These are phyloP conservation scores for Lizanozyma gosingica DNA, from an alignment of 1,139 yeast species.

Conservation along the genomic window DNA sequence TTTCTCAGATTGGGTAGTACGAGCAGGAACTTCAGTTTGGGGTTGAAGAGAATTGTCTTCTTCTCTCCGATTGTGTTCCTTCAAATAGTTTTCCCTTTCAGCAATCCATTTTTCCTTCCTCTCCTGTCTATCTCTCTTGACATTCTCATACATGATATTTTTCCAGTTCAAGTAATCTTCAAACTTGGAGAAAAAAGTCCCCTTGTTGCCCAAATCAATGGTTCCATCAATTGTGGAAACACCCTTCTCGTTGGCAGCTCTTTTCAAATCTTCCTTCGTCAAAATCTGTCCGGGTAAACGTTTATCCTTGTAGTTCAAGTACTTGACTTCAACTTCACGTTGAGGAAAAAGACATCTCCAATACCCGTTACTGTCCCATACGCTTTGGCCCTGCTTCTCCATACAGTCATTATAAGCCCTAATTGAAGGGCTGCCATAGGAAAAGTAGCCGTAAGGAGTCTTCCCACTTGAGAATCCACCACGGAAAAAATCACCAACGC, in stretches of 20 bases:
- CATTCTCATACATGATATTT: conserved; percentile 39
- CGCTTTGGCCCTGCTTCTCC: conserved; percentile 54
- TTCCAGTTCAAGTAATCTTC: conserved; percentile 65
- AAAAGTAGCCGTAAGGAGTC: conserved; percentile 42
- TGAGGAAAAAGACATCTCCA: conserved; percentile 86
- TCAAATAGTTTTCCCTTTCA: not conserved
- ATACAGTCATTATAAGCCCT: conserved; percentile 55
- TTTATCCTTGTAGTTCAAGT: conserved; percentile 20
- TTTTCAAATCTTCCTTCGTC: conserved; percentile 42
- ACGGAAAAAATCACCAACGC: not conserved
- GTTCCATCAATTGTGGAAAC: conserved; percentile 7
- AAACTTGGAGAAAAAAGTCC: conserved; percentile 47
- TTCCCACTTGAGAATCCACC: conserved; percentile 7
- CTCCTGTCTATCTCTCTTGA: conserved; percentile 19
- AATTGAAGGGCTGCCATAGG: conserved; percentile 55
- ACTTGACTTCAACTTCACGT: conserved; percentile 29
- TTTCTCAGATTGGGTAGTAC: conserved; percentile 1
- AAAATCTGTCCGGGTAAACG: conserved; percentile 22
- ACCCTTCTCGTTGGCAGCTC: conserved; percentile 12
- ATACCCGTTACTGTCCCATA: conserved; percentile 72
- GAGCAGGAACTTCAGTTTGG: not conserved
- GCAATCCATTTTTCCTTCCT: conserved; percentile 7
- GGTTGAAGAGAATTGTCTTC: not conserved
- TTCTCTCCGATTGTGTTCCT: not conserved
- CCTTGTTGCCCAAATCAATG: conserved; percentile 32